These are phyloP conservation scores for Atalantia buxifolia DNA, from an alignment of 345 rosid genomes.

Conservation along the genomic window DNA sequence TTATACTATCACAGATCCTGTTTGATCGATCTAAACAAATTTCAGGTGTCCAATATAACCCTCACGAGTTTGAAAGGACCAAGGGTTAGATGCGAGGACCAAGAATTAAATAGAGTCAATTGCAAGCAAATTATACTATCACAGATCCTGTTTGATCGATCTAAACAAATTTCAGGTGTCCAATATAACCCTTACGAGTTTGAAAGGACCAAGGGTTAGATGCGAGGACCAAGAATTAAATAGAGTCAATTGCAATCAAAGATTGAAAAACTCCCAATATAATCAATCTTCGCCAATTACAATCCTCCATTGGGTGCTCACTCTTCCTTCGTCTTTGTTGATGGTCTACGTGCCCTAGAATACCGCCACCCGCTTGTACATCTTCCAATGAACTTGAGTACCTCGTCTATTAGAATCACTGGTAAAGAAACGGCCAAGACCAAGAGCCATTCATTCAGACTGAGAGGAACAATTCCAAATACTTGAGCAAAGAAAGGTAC, in stretches of 20 bases:
- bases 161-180: neutral
- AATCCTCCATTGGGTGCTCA: slow-evolving; percentile 17
- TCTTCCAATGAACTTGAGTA: slow-evolving; percentile 81
- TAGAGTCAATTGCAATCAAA: neutral
- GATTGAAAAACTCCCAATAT: neutral
- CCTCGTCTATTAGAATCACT: slow-evolving; percentile 79
- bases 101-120: too few relatives aligned
- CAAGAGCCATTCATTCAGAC: slow-evolving; percentile 82
- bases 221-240: neutral
- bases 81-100: too few relatives aligned
- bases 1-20: too few relatives aligned
- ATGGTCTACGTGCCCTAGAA: slow-evolving; percentile 23
- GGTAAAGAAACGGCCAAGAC: slow-evolving; percentile 81
- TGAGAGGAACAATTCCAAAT: slow-evolving; percentile 80
- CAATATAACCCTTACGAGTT: neutral
- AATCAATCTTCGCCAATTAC: neutral
- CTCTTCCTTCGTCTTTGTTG: slow-evolving; percentile 63
- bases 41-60: too few relatives aligned
- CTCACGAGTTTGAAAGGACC: too few relatives aligned
- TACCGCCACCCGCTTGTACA: slow-evolving; percentile 38
- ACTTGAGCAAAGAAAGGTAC: slow-evolving; percentile 83
- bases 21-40: too few relatives aligned
- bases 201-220: neutral
- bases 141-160: neutral
- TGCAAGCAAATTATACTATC: too few relatives aligned